Percentiles rank a stretch among this genome's conserved stretches.
Evolutionary conservation across 2,329 filamentous ascomycete genomes (phyloP).

Genomic region (Colletotrichum higginsianum): DNA sequence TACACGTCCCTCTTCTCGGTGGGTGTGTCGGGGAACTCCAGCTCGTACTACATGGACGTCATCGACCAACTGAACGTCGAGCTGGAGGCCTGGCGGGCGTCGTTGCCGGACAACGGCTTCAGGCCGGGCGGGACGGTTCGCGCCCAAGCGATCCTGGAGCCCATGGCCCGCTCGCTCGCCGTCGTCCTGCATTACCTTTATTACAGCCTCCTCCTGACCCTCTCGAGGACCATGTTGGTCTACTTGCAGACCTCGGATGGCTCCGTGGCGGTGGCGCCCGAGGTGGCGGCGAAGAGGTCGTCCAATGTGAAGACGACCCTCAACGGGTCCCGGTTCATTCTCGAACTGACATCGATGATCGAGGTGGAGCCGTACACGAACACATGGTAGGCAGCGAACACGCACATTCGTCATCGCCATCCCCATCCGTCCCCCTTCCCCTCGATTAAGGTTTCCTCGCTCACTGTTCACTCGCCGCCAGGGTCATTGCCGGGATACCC

Average conservation of each 20-base stretch:
- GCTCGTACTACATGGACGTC: slow-evolving; percentile 46
- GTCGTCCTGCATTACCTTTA: slow-evolving; percentile 49
- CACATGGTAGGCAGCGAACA: slow-evolving; percentile 45
- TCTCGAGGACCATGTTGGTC: slow-evolving; percentile 47
- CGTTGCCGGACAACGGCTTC: slow-evolving; percentile 45
- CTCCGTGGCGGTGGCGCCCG: slow-evolving; percentile 15
- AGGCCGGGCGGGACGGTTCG: slow-evolving; percentile 35
- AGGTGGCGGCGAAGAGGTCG: slow-evolving; percentile 31
- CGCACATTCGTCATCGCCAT: no score
- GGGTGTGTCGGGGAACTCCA: slow-evolving; percentile 46
- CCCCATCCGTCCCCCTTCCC: no score
- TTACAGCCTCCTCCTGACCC: slow-evolving; percentile 47
- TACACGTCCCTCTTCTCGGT: slow-evolving; percentile 50
- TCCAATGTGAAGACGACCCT: slow-evolving; percentile 45
- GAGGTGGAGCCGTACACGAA: slow-evolving; percentile 50
- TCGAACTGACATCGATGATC: slow-evolving; percentile 49
- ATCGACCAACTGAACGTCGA: slow-evolving; percentile 49
- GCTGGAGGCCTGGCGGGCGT: slow-evolving; percentile 49
- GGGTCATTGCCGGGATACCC: slow-evolving; percentile 54
- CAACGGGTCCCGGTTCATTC: slow-evolving; percentile 46
- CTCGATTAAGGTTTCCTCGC: neutral
- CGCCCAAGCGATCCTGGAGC: slow-evolving; percentile 35
- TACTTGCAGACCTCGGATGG: slow-evolving; percentile 38
- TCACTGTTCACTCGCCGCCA: slow-evolving; percentile 6
- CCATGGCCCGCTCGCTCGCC: slow-evolving; percentile 26